phyloP scores from a whole-genome alignment of 2,329 filamentous ascomycete genomes.

The Neofusicoccum sp. region DNA sequence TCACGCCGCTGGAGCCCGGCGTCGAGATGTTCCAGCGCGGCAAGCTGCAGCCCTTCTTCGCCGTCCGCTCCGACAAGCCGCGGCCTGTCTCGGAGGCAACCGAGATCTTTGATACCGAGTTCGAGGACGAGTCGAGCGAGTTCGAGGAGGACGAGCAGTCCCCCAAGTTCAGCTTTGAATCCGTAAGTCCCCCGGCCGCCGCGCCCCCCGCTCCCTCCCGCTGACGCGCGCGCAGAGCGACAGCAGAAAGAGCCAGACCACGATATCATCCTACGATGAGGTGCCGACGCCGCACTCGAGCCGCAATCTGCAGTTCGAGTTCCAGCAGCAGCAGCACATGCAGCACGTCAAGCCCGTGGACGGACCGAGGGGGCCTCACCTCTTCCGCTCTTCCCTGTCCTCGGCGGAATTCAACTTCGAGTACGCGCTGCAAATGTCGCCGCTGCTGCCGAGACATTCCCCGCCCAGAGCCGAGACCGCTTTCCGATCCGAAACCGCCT shows the following conservation, averaged over 20 bases:
- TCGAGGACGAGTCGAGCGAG: conserved; percentile 66
- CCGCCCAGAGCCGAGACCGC: conserved; percentile 46
- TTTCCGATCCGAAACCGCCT: conserved; percentile 33
- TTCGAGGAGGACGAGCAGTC: conserved; percentile 50
- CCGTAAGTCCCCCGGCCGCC: conserved; percentile 58
- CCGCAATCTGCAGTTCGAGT: conserved; percentile 62
- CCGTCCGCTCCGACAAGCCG: conserved; percentile 52
- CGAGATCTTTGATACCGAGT: conserved; percentile 77
- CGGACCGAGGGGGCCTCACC: conserved; percentile 82
- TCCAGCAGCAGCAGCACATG: conserved; percentile 48
- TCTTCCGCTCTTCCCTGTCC: conserved; percentile 74
- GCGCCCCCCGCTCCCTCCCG: conserved; percentile 15
- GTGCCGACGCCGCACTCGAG: conserved; percentile 74
- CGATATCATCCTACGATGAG: conserved; percentile 85
- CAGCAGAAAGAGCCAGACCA: conserved; percentile 73
- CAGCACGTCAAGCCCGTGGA: conserved; percentile 68
- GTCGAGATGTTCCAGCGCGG: conserved; percentile 54
- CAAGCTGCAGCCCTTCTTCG: conserved; percentile 62
- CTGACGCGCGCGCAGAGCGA: conserved; percentile 52
- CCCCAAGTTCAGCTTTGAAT: conserved; percentile 68
- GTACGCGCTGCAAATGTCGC: conserved; percentile 68
- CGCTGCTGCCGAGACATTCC: conserved; percentile 67
- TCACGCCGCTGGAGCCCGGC: conserved; percentile 46
- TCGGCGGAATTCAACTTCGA: conserved; percentile 56
- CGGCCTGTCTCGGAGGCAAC: conserved; percentile 72